Base-by-base conservation (phyloP, 2,329 filamentous ascomycete species). In the Hypoxylon sp. region DNA sequence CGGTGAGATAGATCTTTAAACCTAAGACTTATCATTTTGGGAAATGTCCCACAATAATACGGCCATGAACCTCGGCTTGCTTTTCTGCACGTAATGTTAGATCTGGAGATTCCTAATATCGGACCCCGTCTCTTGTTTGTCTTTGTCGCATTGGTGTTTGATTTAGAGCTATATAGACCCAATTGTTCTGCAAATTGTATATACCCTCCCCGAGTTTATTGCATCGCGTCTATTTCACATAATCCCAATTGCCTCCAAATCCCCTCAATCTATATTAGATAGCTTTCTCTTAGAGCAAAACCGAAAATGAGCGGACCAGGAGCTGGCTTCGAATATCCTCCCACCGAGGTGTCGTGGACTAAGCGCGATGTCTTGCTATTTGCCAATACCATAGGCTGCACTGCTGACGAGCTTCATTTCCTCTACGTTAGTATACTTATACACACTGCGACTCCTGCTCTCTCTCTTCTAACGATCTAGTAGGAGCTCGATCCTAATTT, bases 321-420 rank as follows among this genome's bases (percentile, higher is more conserved):
- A 73, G 88, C 84, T 78, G 93, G 94, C 76, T 94, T 94, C 81
- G 88, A 96, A 81, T 97, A 92, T 80, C 93, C 93, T 64, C 81
- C 87, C 52, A 84, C 88, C 76, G 87, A 91, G 77, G 93, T 97
- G 10, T 88, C 91, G 74, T 98, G 94, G 94, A 81, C 93, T 75
- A 94, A 94, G 87, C 90, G 94, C 73, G 94, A 98, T 84, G 89
- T 91, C 37, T 86, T 98, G 69, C 90, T 98, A 69, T 98, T 98
- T 80, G 94, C 94, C 74, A 91, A 92, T 81, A 95, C 91, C 82
- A 95, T 98, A 79, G 94, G 94, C 63, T 90, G 87, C 78, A 95
- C 89, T 11, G 86, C 87, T n/a, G 90, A 97, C 74, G 94, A 98
- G 85, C 88, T 97, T 77, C 94, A 97, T 79, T 97, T 95, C 79